Percentiles rank a stretch among this genome's conserved stretches.
Evolutionary conservation across 2,329 filamentous ascomycete genomes (phyloP).

Genomic region (Aspergillus tanneri): DNA sequence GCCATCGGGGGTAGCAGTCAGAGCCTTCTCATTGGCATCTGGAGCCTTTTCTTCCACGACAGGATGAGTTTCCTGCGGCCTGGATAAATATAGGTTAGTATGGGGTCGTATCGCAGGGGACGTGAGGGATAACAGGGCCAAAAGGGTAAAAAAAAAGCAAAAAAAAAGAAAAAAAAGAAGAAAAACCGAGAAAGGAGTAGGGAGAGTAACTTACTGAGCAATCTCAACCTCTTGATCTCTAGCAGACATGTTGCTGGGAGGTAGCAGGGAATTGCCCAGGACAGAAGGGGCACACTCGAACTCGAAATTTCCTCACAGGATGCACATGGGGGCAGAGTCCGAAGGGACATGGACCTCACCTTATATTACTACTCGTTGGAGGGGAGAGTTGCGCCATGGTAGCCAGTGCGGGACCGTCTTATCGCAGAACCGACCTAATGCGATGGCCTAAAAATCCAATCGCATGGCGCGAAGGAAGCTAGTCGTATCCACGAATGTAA

Average conservation of each 20-base stretch:
- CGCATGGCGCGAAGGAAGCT: slow-evolving; percentile 7
- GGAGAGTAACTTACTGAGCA: slow-evolving; percentile 24
- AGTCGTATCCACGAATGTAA: slow-evolving; percentile 29
- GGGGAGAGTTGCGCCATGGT: slow-evolving; percentile 14
- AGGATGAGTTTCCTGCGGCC: slow-evolving; percentile 21
- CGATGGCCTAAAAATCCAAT: slow-evolving; percentile 13
- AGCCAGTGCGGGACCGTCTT: slow-evolving; percentile 79
- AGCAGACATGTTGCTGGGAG: slow-evolving; percentile 25
- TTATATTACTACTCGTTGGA: slow-evolving; percentile 26
- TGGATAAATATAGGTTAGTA: slow-evolving; percentile 9
- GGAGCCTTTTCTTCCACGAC: slow-evolving; percentile 26
- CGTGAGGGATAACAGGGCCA: not conserved
- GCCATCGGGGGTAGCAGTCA: slow-evolving; percentile 44
- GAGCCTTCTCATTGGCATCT: slow-evolving; percentile 33
- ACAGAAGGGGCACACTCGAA: slow-evolving; percentile 1
- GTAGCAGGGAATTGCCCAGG: slow-evolving; percentile 8
- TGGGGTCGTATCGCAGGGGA: not conserved
- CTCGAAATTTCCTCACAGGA: slow-evolving; percentile 13
- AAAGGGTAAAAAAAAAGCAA: not conserved
- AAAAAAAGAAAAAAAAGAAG: not conserved
- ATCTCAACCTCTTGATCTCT: slow-evolving; percentile 29
- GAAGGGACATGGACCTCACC: slow-evolving; percentile 18
- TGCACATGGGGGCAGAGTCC: slow-evolving; percentile 9
- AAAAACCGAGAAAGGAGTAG: slow-evolving; percentile 1
- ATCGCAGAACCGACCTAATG: slow-evolving; percentile 49